A percentile compares a stretch with the other conserved stretches of the same genome.
Conservation (phyloP, 106 monocot species). For the Posidonia australis region DNA sequence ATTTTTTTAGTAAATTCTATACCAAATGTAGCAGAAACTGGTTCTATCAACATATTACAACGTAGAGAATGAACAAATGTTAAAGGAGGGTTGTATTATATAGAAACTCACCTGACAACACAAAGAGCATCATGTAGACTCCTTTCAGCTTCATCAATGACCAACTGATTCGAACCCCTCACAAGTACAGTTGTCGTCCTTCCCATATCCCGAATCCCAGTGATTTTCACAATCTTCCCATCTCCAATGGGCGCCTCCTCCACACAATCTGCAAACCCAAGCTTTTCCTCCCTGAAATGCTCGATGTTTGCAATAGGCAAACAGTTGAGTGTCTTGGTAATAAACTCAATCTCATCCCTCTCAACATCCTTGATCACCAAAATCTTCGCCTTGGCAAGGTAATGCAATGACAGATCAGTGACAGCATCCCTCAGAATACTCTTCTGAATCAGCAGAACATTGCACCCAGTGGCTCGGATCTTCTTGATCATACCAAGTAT, state of each 20-base stretch:
- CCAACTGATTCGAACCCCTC: slow-evolving; percentile 73
- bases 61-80: background rate
- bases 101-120: slow-evolving; percentile 61
- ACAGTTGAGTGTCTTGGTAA: slow-evolving; percentile 90
- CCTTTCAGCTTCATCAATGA: slow-evolving; percentile 87
- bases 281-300: slow-evolving; percentile 83
- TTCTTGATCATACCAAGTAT: slow-evolving; percentile 90
- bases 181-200: slow-evolving; percentile 76
- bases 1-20: too few species aligned
- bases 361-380: slow-evolving; percentile 88
- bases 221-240: slow-evolving; percentile 78
- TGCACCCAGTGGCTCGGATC: slow-evolving; percentile 78
- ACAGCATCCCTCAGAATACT: slow-evolving; percentile 93
- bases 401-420: slow-evolving; percentile 87
- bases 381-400: slow-evolving; percentile 88
- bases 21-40: too few species aligned
- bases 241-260: slow-evolving; percentile 83
- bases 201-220: slow-evolving; percentile 82
- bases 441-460: slow-evolving; percentile 90
- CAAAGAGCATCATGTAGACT: slow-evolving; percentile 96
- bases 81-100: background rate
- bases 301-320: slow-evolving; percentile 92
- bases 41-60: background rate
- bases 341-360: slow-evolving; percentile 94
- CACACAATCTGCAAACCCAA: slow-evolving; percentile 71